Evolutionary conservation across 1,139 yeast genomes (phyloP), one percentile per base, ranked within the genome.

Genomic region (Magnusiomyces ingens): DNA sequence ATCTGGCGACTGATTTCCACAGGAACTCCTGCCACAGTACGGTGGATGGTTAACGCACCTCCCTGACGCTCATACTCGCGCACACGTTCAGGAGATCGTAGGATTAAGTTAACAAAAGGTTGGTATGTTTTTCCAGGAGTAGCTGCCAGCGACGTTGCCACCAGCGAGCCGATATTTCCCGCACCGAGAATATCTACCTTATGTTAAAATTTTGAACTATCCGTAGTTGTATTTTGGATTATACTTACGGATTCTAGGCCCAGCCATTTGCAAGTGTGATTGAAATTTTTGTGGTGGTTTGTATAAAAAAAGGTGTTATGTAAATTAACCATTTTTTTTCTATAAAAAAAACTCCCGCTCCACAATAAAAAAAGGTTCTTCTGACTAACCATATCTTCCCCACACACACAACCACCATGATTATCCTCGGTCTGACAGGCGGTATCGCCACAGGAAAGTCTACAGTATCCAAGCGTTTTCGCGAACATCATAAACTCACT

Each of bases 371-470:
- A 37, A 37, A 6, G 18, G 4, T 37, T 37, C 18, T n/a, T n/a
- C 18, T 17, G 8, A 26, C n/a, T 5, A 26, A 26, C 32, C 32
- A 26, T 26, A 26, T 26, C 32, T 26, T 26, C 32, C 8, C 32
- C 32, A 8, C 32, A 26, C 32, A 8, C 32, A 26, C 32, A 26
- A 26, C 32, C 32, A 26, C 32, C 32, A 93, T 93, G 99, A 78
- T 93, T 52, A 78, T 93, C 38, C 79, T 94, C 10, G 99, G 99
- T 0, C 77, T 93, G 26, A 93, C 99, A 0, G 99, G 99, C 0
- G 97, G 97, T 0, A 93, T 93, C 52, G 96, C 97, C 10, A 79
- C 94, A 3, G 99, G 99, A 1, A 94, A 94, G 66, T 85, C 96
- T 13, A 91, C 98, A 0, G 98, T 89, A 0, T 88, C 97, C 0